Conservation (phyloP, 371 early-diverging fungal genomes). For the Mortierella sp. region DNA sequence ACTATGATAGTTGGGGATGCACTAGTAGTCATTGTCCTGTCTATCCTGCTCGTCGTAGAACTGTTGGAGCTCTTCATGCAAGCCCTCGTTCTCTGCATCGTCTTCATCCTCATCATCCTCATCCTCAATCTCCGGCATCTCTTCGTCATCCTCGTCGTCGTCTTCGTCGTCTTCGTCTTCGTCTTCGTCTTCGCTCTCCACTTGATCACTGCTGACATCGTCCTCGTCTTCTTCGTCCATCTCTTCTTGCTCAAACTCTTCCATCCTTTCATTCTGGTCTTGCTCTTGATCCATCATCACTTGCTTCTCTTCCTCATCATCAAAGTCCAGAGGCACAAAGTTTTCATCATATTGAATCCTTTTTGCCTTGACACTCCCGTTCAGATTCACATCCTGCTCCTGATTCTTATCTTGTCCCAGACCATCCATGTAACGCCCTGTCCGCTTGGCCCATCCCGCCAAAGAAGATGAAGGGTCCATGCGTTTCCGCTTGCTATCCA, state of each 20-base stretch:
- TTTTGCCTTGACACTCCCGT: not conserved
- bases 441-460: not conserved
- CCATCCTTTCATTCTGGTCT: constrained; percentile 21
- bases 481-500: constrained; percentile 11
- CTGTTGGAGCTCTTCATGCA: constrained; percentile 3
- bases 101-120: constrained; percentile 13
- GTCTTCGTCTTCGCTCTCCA: constrained; percentile 13
- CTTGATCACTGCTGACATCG: constrained; percentile 13
- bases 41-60: constrained; percentile 20
- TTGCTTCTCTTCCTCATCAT: constrained; percentile 18
- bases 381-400: constrained; percentile 7
- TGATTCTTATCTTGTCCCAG: constrained; percentile 7
- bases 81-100: constrained; percentile 6
- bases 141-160: constrained; percentile 22
- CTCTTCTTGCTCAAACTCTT: constrained; percentile 24
- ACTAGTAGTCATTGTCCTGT: constrained; percentile 2
- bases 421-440: constrained; percentile 32
- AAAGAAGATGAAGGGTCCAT: too few species aligned
- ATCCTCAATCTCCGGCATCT: constrained; percentile 16
- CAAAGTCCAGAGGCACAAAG: constrained; percentile 44
- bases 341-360: constrained; percentile 30
- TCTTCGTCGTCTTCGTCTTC: constrained; percentile 32
- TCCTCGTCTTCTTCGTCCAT: constrained; percentile 31
- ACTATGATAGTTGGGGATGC: too few species aligned
- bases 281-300: constrained; percentile 23